Percentiles rank a stretch among this genome's conserved stretches.
These are phyloP conservation scores for Casuarina glauca DNA, from an alignment of 306 rosid genomes.

Conservation along the genomic window DNA sequence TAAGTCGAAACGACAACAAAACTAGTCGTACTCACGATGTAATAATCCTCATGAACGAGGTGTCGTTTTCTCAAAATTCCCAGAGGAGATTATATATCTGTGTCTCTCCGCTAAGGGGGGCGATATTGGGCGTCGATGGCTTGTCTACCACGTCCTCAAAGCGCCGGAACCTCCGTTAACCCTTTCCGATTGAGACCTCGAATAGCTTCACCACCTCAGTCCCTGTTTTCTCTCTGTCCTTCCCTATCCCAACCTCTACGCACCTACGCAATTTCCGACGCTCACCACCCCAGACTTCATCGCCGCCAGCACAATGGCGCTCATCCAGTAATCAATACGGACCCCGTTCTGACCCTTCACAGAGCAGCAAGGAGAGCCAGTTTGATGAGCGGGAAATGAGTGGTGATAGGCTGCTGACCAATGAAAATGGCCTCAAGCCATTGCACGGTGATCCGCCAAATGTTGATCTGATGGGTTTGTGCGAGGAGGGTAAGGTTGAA, in stretches of 20 bases:
- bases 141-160: conserved; percentile 38
- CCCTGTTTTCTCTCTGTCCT: conserved; percentile 31
- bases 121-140: conserved; percentile 34
- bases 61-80: neutral
- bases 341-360: conserved; percentile 40
- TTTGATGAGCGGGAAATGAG: conserved; percentile 33
- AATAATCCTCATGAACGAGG: neutral
- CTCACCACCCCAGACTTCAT: conserved; percentile 25
- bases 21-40: no score
- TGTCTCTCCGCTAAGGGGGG: no score
- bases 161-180: conserved; percentile 26
- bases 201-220: conserved; percentile 4
- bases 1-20: no score
- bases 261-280: conserved; percentile 32
- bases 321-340: conserved; percentile 29
- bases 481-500: conserved; percentile 60
- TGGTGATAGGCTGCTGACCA: conserved; percentile 13
- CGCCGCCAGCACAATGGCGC: conserved; percentile 36
- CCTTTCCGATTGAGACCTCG: conserved; percentile 33
- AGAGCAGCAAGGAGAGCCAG: conserved; percentile 23
- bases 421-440: conserved; percentile 31
- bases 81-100: no score
- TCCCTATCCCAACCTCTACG: conserved; percentile 23
- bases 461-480: conserved; percentile 50
- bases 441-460: conserved; percentile 15